Evolutionary conservation across 768 basidiomycete species (phyloP).

Genomic region (Hysterangium stoloniferum): DNA sequence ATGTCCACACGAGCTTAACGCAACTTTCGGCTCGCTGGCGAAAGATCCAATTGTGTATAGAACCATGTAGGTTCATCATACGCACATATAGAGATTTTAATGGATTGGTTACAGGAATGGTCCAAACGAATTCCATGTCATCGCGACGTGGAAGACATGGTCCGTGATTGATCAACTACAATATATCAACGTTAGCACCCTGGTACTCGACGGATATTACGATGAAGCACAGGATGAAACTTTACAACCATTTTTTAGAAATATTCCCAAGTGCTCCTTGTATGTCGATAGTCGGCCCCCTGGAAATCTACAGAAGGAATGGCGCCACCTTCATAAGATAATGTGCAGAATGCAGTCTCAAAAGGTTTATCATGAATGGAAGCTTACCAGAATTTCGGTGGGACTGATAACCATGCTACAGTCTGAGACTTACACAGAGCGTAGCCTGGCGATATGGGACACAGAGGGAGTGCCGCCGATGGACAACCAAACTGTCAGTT

Average conservation of each 20-base stretch:
- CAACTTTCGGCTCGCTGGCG: not conserved
- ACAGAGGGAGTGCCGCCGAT: too few species aligned
- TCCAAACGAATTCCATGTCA: slow-evolving; percentile 8
- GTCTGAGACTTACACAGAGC: too few species aligned
- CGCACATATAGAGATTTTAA: not conserved
- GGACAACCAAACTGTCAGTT: too few species aligned
- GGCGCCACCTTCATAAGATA: too few species aligned
- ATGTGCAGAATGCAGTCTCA: too few species aligned
- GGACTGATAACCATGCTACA: too few species aligned
- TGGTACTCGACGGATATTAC: slow-evolving; percentile 10
- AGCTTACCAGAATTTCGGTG: too few species aligned
- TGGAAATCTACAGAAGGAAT: too few species aligned
- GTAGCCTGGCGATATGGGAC: too few species aligned
- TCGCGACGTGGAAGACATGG: slow-evolving; percentile 9
- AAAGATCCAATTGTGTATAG: slow-evolving; percentile 10
- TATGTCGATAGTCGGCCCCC: too few species aligned
- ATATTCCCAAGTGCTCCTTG: slow-evolving; percentile 5
- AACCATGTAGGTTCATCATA: slow-evolving; percentile 3
- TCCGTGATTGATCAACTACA: not conserved
- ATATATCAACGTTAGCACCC: slow-evolving; percentile 6
- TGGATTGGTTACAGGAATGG: not conserved
- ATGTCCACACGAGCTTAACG: slow-evolving; percentile 3
- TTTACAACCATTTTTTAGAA: not conserved
- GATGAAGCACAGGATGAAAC: slow-evolving; percentile 5
- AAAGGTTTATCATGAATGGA: too few species aligned